Percentiles rank a stretch among this genome's conserved stretches.
Evolutionary conservation across 306 rosid species (phyloP).

Genomic region (Castanopsis chinensis): DNA sequence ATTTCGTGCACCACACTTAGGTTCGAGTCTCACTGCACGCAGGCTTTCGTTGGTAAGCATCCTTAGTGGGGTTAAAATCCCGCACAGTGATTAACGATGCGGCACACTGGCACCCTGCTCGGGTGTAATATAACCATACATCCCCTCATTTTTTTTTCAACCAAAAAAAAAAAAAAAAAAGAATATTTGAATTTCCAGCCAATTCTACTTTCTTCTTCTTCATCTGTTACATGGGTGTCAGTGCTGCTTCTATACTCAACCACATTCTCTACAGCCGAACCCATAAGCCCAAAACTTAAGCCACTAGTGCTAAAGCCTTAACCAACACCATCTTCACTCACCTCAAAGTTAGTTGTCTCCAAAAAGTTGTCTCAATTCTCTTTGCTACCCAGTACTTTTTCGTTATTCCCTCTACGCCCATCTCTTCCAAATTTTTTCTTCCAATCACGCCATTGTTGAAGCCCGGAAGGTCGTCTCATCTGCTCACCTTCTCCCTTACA

Average conservation of each 20-base stretch:
- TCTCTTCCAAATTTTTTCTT: slow-evolving; percentile 61
- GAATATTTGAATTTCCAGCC: not conserved
- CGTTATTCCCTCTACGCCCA: slow-evolving; percentile 47
- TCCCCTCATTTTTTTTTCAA: no score
- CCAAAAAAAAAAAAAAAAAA: no score
- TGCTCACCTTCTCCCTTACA: slow-evolving; percentile 44
- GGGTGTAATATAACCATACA: no score
- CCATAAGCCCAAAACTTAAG: slow-evolving; percentile 18
- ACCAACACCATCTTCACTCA: slow-evolving; percentile 29
- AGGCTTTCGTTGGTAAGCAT: no score
- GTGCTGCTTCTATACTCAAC: slow-evolving; percentile 36
- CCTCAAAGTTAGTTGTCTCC: slow-evolving; percentile 39
- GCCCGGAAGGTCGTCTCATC: slow-evolving; percentile 62
- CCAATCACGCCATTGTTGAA: slow-evolving; percentile 38
- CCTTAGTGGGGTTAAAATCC: no score
- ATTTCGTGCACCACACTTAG: no score
- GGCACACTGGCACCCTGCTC: no score
- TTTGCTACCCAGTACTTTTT: slow-evolving; percentile 41
- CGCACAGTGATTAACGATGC: no score
- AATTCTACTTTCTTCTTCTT: not conserved
- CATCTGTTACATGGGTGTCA: slow-evolving; percentile 22
- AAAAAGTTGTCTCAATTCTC: slow-evolving; percentile 50
- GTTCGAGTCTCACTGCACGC: no score
- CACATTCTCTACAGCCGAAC: slow-evolving; percentile 28
- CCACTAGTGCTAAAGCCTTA: slow-evolving; percentile 15